Base-by-base conservation (phyloP, 257 asterid species). In the Primulina tabacum region DNA sequence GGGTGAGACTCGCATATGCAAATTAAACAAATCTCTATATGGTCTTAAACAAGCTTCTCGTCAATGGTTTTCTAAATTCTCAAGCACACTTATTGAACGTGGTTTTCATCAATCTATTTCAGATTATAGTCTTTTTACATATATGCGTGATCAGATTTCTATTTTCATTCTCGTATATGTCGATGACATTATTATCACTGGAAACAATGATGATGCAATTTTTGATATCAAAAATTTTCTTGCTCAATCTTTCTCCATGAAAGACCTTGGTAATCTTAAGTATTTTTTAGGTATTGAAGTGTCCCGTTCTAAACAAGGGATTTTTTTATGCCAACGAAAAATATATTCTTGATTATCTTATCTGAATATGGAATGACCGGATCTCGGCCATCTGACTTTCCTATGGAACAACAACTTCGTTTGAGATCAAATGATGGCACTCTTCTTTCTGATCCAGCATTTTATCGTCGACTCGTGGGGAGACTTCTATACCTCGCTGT, bases 271-370 rank as follows among this genome's bases (percentile, higher is more conserved):
- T 14, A 17, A 14, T 33, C 50, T 68, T 17, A 50, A 4, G 35
- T 33, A 33, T 33, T 33, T 33, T 33, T 33, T 33, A 33, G 55
- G 17, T 56, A 69, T 35, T 5, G 35, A 56, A 57, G 53, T 34
- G 3, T 56, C 66, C 28, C 56, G 16, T 3, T 43, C n/a, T 4
- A 64, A 56, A 8, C 33, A 1, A 24, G 26, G 26, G 26, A 1
- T 24, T 6, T 70, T 70, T 70, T 28, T 70, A 21, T 60, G 67
- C n/a, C 30, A 70, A 60, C 2, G 47, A n/a, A 70, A 59, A 60
- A 56, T 56, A 56, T 68, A 68, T 52, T 16, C 55, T 68, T 12
- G 73, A 68, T n/a, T 28, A 55, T 30, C 8, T n/a, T 53, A 2
- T 29, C n/a, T 33, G 64, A 68, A 16, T 57, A 4, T 55, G 64